Percentiles rank a stretch among this genome's conserved stretches.
These are phyloP conservation scores for Lithospermum erythrorhizon DNA, from an alignment of 257 asterid genomes.

Conservation along the genomic window DNA sequence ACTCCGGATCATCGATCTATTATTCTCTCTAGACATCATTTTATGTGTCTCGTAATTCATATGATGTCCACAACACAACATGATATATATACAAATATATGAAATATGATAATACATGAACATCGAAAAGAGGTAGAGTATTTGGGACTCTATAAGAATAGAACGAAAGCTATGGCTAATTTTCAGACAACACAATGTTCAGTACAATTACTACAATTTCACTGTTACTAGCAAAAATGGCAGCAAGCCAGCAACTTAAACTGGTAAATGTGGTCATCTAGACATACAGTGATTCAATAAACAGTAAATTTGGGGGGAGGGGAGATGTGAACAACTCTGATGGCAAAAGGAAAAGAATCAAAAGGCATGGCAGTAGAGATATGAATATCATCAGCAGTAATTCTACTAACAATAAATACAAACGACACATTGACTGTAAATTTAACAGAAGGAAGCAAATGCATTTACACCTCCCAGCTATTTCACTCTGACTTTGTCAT, in stretches of 20 bases:
- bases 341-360: conserved; percentile 7
- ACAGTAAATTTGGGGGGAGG: not conserved
- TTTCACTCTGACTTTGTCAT: not conserved
- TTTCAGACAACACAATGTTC: too few species aligned
- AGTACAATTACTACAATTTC: not conserved
- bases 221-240: not conserved
- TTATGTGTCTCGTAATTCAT: too few species aligned
- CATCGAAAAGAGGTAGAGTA: too few species aligned
- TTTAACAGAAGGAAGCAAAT: conserved; percentile 13
- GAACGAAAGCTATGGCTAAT: too few species aligned
- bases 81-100: too few species aligned
- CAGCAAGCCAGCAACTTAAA: not conserved
- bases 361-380: conserved; percentile 10
- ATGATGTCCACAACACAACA: too few species aligned
- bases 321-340: conserved; percentile 1
- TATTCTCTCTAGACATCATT: too few species aligned
- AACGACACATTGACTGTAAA: conserved; percentile 7
- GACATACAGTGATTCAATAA: not conserved
- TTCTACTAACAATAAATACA: conserved; percentile 20
- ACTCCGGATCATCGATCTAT: too few species aligned
- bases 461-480: conserved; percentile 3
- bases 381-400: conserved; percentile 1
- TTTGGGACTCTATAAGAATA: too few species aligned
- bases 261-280: not conserved
- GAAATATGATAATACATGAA: too few species aligned